These are phyloP conservation scores for Antitrichia curtipendula DNA, from an alignment of 225 moss, liverwort and hornwort genomes.

Conservation along the genomic window DNA sequence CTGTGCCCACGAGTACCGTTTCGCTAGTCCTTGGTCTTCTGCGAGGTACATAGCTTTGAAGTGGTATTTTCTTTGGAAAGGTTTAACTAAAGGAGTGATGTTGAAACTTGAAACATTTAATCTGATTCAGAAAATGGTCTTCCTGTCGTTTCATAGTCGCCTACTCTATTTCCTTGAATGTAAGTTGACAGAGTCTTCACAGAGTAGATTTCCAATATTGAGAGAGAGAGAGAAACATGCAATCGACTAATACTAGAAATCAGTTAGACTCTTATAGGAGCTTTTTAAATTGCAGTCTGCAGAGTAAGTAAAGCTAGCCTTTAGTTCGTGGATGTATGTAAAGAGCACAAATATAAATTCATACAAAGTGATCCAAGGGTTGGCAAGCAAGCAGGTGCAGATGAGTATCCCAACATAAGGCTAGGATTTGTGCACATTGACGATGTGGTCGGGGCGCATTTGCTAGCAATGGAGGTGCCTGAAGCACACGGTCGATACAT, in stretches of 20 bases:
- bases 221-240: not conserved
- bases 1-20: slow-evolving; percentile 57
- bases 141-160: not conserved
- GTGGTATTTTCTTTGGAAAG: not conserved
- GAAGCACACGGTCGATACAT: slow-evolving; percentile 67
- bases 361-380: not conserved
- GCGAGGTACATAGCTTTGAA: slow-evolving; percentile 27
- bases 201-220: not conserved
- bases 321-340: not conserved
- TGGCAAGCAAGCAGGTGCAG: slow-evolving; percentile 26
- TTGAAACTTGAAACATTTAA: not conserved
- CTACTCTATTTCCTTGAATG: not conserved
- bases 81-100: not conserved
- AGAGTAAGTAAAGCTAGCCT: not conserved
- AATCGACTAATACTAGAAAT: not conserved
- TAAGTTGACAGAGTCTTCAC: not conserved
- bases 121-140: not conserved
- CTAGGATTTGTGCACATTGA: slow-evolving; percentile 93
- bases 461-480: slow-evolving; percentile 61
- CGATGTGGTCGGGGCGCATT: slow-evolving; percentile 68
- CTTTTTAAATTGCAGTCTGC: not conserved
- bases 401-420: slow-evolving; percentile 50
- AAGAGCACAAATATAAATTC: not conserved
- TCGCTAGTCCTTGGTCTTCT: slow-evolving; percentile 36
- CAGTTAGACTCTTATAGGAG: not conserved